Evolutionary conservation across 2,329 filamentous ascomycete species (phyloP).

Genomic region (Stagonosporopsis vannaccii): DNA sequence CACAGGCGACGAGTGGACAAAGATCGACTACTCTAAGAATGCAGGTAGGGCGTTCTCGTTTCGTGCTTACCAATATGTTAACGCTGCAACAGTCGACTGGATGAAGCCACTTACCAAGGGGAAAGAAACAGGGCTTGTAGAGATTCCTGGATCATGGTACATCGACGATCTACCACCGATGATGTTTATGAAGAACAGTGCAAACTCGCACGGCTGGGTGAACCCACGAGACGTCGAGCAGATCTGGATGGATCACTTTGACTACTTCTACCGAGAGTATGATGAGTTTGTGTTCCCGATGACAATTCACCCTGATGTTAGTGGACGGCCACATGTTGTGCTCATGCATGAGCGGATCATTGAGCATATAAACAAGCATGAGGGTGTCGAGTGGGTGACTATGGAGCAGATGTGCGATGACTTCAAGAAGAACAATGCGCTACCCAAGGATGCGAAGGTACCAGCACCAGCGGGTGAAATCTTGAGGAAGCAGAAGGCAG

Average conservation of each 20-base stretch:
- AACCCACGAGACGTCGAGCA: slow-evolving; percentile 66
- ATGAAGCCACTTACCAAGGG: slow-evolving; percentile 70
- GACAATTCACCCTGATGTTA: slow-evolving; percentile 73
- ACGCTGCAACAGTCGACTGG: slow-evolving; percentile 56
- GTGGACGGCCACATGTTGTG: slow-evolving; percentile 72
- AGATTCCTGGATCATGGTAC: slow-evolving; percentile 60
- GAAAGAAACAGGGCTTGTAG: slow-evolving; percentile 67
- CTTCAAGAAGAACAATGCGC: slow-evolving; percentile 70
- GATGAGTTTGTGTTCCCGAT: slow-evolving; percentile 80
- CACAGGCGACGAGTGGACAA: slow-evolving; percentile 70
- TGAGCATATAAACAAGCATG: slow-evolving; percentile 70
- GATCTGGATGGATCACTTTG: slow-evolving; percentile 70
- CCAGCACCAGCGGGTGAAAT: slow-evolving; percentile 63
- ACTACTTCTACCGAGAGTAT: slow-evolving; percentile 78
- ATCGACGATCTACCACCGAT: slow-evolving; percentile 60
- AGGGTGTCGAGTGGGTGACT: slow-evolving; percentile 70
- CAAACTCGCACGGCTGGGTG: slow-evolving; percentile 68
- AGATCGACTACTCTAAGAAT: slow-evolving; percentile 70
- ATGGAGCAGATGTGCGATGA: slow-evolving; percentile 76
- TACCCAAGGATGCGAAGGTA: slow-evolving; percentile 65
- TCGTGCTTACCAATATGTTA: neutral
- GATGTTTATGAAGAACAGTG: slow-evolving; percentile 73
- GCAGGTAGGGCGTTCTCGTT: slow-evolving; percentile 43
- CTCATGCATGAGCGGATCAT: slow-evolving; percentile 77
- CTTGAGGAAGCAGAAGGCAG: slow-evolving; percentile 52